Evolutionary conservation across 306 rosid species (phyloP), one percentile per base, ranked within the genome.

Genomic region (Trichosanthes truncata): DNA sequence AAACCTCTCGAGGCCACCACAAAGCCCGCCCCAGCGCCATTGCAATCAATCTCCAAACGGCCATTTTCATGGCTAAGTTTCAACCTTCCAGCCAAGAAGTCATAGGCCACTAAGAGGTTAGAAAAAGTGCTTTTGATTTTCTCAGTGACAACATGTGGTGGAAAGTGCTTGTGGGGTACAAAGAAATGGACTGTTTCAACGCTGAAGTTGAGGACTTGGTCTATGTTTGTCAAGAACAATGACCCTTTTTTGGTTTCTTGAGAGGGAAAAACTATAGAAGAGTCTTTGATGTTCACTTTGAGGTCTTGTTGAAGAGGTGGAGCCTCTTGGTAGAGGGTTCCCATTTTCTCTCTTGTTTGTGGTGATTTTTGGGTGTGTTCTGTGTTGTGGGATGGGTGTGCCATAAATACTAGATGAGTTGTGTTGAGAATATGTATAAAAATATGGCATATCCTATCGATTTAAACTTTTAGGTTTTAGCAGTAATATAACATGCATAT

Each of bases 141-240:
- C 81, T 86, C 80, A 1, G 81, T 72, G 49, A 83, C 85, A 13
- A 35, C 7, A 8, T 78, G 4, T 0, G 90, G 78, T 17, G 90
- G 83, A 57, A 87, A 89, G 2, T 89, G 90, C 10, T 80, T 69
- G 80, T 87, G 84, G 55, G 89, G 51, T 2, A 23, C 74, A 14
- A 93, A 93, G 78, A 93, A 91, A 65, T 91, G 96, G 51, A 93
- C 82, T 5, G 94, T 85, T 35, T 89, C 88, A 2, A 93, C 94
- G 8, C 85, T 84, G 55, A 91, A 93, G 61, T 86, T 89, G 38
- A 93, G 92, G 46, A 86, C 90, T 80, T 84, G 87, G 82, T 93
- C 97, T 55, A 93, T 93, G 88, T 91, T 93, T 5, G 97, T 88
- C 51, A 93, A 80, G 92, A 93, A 93, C 79, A 93, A 17, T 25